Evolutionary conservation across 2,329 filamentous ascomycete species (phyloP).

Genomic region (Sporothrix phasma): DNA sequence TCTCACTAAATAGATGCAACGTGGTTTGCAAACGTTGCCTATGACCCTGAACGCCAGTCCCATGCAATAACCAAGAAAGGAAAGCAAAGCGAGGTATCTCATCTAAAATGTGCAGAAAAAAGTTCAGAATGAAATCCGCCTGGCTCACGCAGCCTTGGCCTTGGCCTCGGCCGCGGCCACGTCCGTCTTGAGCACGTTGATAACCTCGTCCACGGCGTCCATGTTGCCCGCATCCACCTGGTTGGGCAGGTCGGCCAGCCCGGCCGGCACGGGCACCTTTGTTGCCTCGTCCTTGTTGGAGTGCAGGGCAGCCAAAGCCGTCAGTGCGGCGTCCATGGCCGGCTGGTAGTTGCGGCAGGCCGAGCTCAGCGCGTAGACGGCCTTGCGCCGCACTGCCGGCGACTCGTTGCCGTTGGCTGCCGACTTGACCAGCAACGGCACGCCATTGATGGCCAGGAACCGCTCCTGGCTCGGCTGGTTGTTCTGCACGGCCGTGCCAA

Average conservation of each 20-base stretch:
- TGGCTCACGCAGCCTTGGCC: background rate
- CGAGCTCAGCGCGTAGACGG: slow-evolving; percentile 78
- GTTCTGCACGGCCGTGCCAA: slow-evolving; percentile 93
- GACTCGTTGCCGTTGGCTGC: slow-evolving; percentile 50
- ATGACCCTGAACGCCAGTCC: slow-evolving; percentile 9
- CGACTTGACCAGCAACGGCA: slow-evolving; percentile 60
- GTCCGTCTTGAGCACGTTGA: slow-evolving; percentile 51
- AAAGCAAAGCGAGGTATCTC: background rate
- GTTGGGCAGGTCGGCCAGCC: slow-evolving; percentile 43
- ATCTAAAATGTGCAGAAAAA: background rate
- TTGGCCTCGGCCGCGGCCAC: slow-evolving; percentile 30
- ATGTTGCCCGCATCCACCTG: slow-evolving; percentile 77
- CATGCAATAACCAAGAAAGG: slow-evolving; percentile 10
- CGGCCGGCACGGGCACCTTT: background rate
- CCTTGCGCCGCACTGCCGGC: slow-evolving; percentile 62
- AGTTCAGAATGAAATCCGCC: too few relatives aligned
- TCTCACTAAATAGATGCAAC: background rate
- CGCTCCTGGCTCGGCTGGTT: slow-evolving; percentile 78
- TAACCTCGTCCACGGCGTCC: slow-evolving; percentile 70
- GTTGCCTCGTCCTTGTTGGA: background rate
- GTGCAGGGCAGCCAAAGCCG: slow-evolving; percentile 35
- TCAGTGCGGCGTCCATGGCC: slow-evolving; percentile 58
- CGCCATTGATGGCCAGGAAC: slow-evolving; percentile 50
- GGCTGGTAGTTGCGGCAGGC: slow-evolving; percentile 84
- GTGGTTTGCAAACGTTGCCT: background rate